Evolutionary conservation across 2,329 filamentous ascomycete species (phyloP).

Genomic region (Parascedosporium putredinis): DNA sequence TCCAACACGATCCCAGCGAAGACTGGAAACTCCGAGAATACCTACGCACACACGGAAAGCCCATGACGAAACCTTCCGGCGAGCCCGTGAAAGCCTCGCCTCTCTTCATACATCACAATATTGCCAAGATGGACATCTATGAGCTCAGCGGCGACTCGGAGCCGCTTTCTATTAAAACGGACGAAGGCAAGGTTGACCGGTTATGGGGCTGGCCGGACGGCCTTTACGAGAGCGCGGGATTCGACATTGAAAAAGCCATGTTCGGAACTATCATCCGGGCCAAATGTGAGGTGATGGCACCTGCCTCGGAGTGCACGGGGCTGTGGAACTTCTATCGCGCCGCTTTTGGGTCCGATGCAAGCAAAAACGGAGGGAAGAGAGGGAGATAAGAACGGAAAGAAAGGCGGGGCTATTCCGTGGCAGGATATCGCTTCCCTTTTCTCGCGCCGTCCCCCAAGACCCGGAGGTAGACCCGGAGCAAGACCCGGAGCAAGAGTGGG

Average conservation of each 20-base stretch:
- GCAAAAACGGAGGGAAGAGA: not conserved
- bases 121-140: slow-evolving; percentile 24
- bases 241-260: slow-evolving; percentile 23
- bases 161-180: slow-evolving; percentile 13
- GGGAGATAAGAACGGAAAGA: too few species aligned
- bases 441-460: too few species aligned
- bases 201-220: slow-evolving; percentile 20
- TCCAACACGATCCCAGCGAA: slow-evolving; percentile 20
- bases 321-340: slow-evolving; percentile 23
- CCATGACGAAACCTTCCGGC: slow-evolving; percentile 11
- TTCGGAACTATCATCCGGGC: slow-evolving; percentile 21
- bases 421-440: too few species aligned
- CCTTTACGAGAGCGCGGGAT: slow-evolving; percentile 17
- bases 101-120: slow-evolving; percentile 26
- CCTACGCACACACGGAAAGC: slow-evolving; percentile 9
- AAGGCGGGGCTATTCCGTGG: too few species aligned
- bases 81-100: slow-evolving; percentile 12
- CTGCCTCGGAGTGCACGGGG: slow-evolving; percentile 19
- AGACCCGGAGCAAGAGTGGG: too few species aligned
- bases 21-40: slow-evolving; percentile 17
- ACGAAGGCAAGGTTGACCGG: slow-evolving; percentile 15
- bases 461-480: too few species aligned
- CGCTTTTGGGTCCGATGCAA: not conserved
- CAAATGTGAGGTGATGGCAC: slow-evolving; percentile 16
- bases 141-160: slow-evolving; percentile 14